Conservation (phyloP, 108 stramenopile genomes). For the Seminavis robusta region DNA sequence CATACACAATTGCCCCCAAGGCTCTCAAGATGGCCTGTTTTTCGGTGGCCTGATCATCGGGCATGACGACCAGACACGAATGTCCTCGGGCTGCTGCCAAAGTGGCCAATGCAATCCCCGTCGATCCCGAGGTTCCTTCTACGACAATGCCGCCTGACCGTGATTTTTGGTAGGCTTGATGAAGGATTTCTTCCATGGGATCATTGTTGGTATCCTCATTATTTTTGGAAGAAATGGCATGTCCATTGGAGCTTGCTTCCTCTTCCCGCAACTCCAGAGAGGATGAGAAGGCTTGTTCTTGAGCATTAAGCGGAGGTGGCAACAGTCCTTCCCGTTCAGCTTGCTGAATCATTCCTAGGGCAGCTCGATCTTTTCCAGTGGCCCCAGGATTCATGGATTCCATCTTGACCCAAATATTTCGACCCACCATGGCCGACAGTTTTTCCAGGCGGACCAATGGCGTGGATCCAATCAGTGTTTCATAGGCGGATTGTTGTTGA, state of each 20-base stretch:
- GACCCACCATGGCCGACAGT: slow-evolving; percentile 26
- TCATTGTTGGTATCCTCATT: slow-evolving; percentile 2
- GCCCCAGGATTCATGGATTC: slow-evolving; percentile 84
- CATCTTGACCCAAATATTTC: slow-evolving; percentile 75
- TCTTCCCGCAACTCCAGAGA: not conserved
- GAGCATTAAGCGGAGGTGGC: slow-evolving; percentile 36
- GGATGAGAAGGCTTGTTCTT: not conserved
- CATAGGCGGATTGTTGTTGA: slow-evolving; percentile 45
- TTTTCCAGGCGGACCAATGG: slow-evolving; percentile 30
- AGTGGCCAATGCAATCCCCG: slow-evolving; percentile 91
- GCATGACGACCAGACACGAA: slow-evolving; percentile 86
- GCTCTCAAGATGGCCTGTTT: slow-evolving; percentile 67
- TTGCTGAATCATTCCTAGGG: slow-evolving; percentile 74
- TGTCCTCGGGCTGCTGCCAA: slow-evolving; percentile 82
- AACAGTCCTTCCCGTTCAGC: slow-evolving; percentile 63
- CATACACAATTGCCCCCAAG: slow-evolving; percentile 80
- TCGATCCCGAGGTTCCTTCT: slow-evolving; percentile 96
- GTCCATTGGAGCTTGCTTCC: slow-evolving; percentile 2
- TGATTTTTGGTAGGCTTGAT: slow-evolving; percentile 5
- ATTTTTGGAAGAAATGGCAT: not conserved
- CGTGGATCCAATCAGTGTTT: slow-evolving; percentile 40
- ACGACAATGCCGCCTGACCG: slow-evolving; percentile 82
- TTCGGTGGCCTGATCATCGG: slow-evolving; percentile 93
- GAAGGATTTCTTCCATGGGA: slow-evolving; percentile 29
- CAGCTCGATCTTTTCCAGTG: slow-evolving; percentile 94